Conservation (phyloP, 192 early-diverging fungal genomes). For the Spizellomyces punctatus region DNA sequence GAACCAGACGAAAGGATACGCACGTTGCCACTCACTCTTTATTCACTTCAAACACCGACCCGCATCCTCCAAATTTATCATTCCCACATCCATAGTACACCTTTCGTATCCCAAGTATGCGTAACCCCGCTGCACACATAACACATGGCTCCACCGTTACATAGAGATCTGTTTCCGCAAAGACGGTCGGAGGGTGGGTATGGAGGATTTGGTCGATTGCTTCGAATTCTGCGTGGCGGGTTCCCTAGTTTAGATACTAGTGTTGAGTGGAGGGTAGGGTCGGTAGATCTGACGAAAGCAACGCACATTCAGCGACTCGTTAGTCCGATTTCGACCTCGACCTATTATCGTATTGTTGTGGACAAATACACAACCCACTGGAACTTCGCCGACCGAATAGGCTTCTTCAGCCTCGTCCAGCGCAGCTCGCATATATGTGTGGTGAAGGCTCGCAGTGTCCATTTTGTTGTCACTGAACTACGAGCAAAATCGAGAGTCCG, state of each 20-base stretch:
- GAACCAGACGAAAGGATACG: not conserved
- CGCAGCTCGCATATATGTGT: constrained; percentile 11
- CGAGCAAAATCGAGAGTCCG: too few relatives aligned
- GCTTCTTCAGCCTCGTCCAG: constrained; percentile 76
- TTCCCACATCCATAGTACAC: constrained; percentile 93
- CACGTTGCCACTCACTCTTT: constrained; percentile 59
- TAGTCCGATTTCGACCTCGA: constrained; percentile 85
- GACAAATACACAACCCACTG: constrained; percentile 96
- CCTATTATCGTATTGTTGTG: constrained; percentile 67
- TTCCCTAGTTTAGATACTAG: constrained; percentile 58
- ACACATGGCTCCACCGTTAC: constrained; percentile 98
- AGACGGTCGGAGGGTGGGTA: constrained; percentile 36
- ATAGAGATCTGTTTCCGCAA: constrained; percentile 72
- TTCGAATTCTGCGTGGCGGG: constrained; percentile 92
- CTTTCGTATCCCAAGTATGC: constrained; percentile 77
- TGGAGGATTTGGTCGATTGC: constrained; percentile 82
- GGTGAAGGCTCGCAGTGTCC: not conserved
- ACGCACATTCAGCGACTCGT: constrained; percentile 81
- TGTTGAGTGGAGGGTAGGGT: not conserved
- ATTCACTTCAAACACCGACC: constrained; percentile 83
- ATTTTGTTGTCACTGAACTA: too few relatives aligned
- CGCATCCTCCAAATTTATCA: constrained; percentile 95
- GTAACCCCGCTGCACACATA: constrained; percentile 93
- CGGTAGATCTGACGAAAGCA: not conserved
- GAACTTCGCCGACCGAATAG: constrained; percentile 80